phyloP scores from a whole-genome alignment of 2,329 filamentous ascomycete species.

The Colletotrichum abscissum region DNA sequence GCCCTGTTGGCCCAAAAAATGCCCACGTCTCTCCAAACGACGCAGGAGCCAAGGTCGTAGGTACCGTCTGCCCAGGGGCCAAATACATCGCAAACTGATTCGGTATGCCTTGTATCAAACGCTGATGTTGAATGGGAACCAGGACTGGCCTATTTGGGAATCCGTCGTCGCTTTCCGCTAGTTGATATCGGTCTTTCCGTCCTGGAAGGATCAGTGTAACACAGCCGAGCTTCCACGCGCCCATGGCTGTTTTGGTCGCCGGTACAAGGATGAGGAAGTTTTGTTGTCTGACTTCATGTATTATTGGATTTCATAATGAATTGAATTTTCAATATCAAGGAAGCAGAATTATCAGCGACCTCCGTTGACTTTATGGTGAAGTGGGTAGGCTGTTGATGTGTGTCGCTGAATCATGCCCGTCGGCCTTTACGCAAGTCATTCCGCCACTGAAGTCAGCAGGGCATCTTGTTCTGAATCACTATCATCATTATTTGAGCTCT shows the following conservation, averaged over 20 bases:
- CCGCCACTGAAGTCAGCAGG: no score
- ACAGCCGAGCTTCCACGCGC: not conserved
- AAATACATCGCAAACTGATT: not conserved
- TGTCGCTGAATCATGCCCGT: not conserved
- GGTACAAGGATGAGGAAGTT: not conserved
- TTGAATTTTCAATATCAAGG: no score
- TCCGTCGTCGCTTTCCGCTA: no score
- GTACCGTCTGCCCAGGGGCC: not conserved
- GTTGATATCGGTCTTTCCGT: not conserved
- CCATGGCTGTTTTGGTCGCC: not conserved
- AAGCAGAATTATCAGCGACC: no score
- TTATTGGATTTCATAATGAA: not conserved
- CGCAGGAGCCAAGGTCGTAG: not conserved
- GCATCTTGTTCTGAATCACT: not conserved
- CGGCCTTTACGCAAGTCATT: not conserved
- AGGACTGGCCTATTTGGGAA: no score
- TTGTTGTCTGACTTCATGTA: rapidly evolving
- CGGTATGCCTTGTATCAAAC: not conserved
- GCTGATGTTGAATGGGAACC: not conserved
- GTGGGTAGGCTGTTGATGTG: not conserved
- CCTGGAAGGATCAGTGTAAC: not conserved
- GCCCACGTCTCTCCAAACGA: not conserved
- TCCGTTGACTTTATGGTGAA: not conserved
- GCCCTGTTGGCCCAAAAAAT: not conserved
- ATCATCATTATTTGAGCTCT: not conserved